Conservation (phyloP, 2,329 filamentous ascomycete genomes). For the Didymella pomorum region DNA sequence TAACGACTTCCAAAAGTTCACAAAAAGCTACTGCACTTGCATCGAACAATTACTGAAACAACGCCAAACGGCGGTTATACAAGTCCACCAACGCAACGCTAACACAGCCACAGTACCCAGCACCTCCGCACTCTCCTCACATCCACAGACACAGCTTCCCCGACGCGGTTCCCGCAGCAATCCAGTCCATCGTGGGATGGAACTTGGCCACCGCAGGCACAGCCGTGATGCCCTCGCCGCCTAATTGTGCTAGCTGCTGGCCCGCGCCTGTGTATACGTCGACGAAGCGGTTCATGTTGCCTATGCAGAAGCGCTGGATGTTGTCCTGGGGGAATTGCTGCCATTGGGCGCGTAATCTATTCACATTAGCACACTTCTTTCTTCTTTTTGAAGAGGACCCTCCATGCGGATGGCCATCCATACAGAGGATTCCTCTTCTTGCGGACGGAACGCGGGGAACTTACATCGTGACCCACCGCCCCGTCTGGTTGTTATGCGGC, state of each 20-base stretch:
- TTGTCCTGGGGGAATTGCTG: constrained; percentile 79
- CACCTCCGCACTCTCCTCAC: constrained; percentile 52
- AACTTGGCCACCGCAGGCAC: constrained; percentile 93
- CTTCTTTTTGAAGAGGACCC: too few relatives aligned
- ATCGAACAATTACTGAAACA: too few relatives aligned
- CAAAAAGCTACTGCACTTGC: too few relatives aligned
- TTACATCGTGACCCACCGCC: constrained; percentile 87
- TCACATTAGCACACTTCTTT: constrained; percentile 17
- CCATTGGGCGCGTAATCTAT: constrained; percentile 83
- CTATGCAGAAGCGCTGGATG: constrained; percentile 88
- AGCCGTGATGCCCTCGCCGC: constrained; percentile 88
- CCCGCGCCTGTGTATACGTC: constrained; percentile 86
- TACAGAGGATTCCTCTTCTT: too few relatives aligned
- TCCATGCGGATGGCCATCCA: too few relatives aligned
- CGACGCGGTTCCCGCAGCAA: constrained; percentile 88
- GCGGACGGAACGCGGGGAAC: constrained; percentile 35
- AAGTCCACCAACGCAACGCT: neutral
- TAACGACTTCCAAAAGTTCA: too few relatives aligned
- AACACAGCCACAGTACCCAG: neutral
- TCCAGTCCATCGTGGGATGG: constrained; percentile 87
- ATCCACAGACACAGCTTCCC: constrained; percentile 94
- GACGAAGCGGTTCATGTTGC: constrained; percentile 97
- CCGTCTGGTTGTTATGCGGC: constrained; percentile 93
- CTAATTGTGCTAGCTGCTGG: constrained; percentile 86
- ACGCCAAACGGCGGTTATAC: neutral